Percentiles rank a stretch among this genome's conserved stretches.
Evolutionary conservation across 1,284 basidiomycete genomes (phyloP).

Genomic region (Spongiforma sp.): DNA sequence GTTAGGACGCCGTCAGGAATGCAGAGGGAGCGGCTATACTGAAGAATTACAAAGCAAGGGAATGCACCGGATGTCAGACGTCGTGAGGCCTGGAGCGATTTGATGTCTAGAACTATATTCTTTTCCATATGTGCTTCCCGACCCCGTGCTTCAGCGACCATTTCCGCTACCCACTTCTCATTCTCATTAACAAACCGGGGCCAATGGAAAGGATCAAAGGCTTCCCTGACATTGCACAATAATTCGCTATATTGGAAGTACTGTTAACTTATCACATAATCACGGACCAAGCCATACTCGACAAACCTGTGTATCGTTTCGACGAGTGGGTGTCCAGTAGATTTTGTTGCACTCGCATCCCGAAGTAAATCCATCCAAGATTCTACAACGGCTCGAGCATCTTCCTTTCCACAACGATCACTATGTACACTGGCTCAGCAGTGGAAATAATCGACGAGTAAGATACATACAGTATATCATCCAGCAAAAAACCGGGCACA

Average conservation of each 20-base stretch:
- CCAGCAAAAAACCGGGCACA: too few relatives aligned
- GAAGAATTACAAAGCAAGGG: slow-evolving; percentile 36
- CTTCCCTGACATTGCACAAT: slow-evolving; percentile 28
- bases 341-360: too few relatives aligned
- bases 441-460: too few relatives aligned
- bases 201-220: slow-evolving; percentile 34
- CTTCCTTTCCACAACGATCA: too few relatives aligned
- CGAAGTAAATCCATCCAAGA: too few relatives aligned
- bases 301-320: slow-evolving; percentile 29
- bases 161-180: slow-evolving; percentile 24
- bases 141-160: slow-evolving; percentile 31
- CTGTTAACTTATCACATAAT: too few relatives aligned
- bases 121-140: slow-evolving; percentile 28
- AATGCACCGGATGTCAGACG: slow-evolving; percentile 34
- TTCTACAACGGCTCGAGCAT: too few relatives aligned
- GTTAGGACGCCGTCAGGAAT: slow-evolving; percentile 30
- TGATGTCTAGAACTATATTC: slow-evolving; percentile 20
- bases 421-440: too few relatives aligned
- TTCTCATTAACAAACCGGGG: slow-evolving; percentile 34
- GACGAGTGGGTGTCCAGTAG: slow-evolving; percentile 30
- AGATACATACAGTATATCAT: too few relatives aligned
- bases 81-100: slow-evolving; percentile 33
- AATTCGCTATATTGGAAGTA: slow-evolving; percentile 26
- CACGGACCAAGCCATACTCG: not conserved
- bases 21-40: slow-evolving; percentile 33